Evolutionary conservation across 129 eudicot species (phyloP), one percentile per base, ranked within the genome.

Genomic region (Flaveria bidentis): DNA sequence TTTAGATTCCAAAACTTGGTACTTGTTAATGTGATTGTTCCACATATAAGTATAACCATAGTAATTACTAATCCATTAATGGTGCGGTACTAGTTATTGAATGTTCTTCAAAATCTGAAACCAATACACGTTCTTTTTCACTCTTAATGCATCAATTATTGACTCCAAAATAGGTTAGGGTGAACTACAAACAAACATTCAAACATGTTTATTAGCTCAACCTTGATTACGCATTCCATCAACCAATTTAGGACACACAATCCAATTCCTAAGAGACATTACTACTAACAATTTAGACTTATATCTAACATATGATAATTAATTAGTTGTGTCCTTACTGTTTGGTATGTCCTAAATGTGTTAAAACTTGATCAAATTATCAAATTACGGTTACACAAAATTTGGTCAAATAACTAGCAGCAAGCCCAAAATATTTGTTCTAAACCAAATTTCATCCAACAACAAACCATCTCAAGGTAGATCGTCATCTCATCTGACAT

Each of bases 21-120:
- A 49, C 23, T 69, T 2, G 52, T 44, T 4, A 16, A 15, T 67
- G 44, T 39, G 15, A 20, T 76, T 45, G 25, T 9, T 53, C 45
- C 16, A 22, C 67, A 41, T 67, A 67, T 67, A 53, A 52, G 23
- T 67, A 67, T 67, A 53, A 52, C 81, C 71, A 44, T 28, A n/a
- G 26, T 7, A 9, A 28, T 47, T 49, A 30, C 23, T 47, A 64
- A 15, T 5, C 42, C 4, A 67, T 67, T 28, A 41, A 67, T 41
- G 5, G 44, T 42, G 15, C 51, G 20, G 7, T 20, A 51, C 74
- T 50, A 66, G 45, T 25, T 53, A 20, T 5, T 67, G 20, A 39
- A 39, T 39, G 47, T 15, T 52, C 67, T 53, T 39, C 18, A 51
- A 36, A 36, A 39, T 49, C 16, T 10, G 17, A 52, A 10, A 33